Base-by-base conservation (phyloP, 2,329 filamentous ascomycete species). In the Diaporthe humulicola region DNA sequence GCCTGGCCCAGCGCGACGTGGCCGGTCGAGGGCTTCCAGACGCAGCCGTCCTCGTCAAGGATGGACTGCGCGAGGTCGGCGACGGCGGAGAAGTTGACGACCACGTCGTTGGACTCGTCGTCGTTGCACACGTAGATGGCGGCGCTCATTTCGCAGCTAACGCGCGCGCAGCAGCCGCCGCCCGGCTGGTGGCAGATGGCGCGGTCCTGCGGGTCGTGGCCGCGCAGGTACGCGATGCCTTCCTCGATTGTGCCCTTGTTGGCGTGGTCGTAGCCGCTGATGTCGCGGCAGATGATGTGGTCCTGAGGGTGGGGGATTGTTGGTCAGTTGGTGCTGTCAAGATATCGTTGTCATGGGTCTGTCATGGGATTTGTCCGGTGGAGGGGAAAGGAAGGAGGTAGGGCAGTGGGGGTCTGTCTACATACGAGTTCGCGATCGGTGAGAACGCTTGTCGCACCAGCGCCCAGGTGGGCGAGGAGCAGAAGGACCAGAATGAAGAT, bases 121-220 rank as follows among this genome's bases (percentile, higher is more conserved):
- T 70, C 72, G 45, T 74, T 74, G 52, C 71, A 73, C 50, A 45
- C 57, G 38, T 73, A 73, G 38, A 70, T 58, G 15, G 28, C 71
- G 2, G 71, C 33, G 36, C n/a, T 33, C 14, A n/a, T 10, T 7
- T 69, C 50, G 40, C 71, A 70, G 15, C 36, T 25, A 8, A 73
- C 38, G 6, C 60, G 71, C 9, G 36, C 7, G 61, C 61, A 73
- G 42, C 56, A 69, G 19, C 52, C 40, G 17, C 71, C 61, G 28
- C 52, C 61, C 19, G 52, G 4, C n/a, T 57, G 52, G 30, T 56
- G 42, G 38, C 60, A 67, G 33, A 73, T n/a, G 25, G 33, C 25
- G 48, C 19, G 25, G 48, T 28, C 48, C 48, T 52, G 25, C 5
- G 33, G 48, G 45, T 42, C 45, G 71, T 54, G 58, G 25, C 14